Percentiles rank a stretch among this genome's conserved stretches.
phyloP scores from a whole-genome alignment of 495 filamentous ascomycete species.

The Aspergillus funiculosus region DNA sequence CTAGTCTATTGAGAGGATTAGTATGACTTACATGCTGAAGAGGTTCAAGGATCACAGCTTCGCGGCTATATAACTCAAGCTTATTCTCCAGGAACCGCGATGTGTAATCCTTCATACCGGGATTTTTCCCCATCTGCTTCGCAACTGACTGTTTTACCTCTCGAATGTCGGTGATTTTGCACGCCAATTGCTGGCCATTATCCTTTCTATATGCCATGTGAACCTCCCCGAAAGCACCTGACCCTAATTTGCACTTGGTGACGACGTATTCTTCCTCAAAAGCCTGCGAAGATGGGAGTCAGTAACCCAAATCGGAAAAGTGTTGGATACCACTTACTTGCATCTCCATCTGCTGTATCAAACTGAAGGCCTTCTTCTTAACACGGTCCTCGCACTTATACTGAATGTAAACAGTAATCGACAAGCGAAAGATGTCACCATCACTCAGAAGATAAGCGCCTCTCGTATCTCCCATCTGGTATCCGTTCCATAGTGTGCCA shows the following conservation, averaged over 20 bases:
- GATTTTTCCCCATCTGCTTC: constrained; percentile 4
- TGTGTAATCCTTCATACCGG: background rate
- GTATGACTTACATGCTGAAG: constrained; percentile 52
- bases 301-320: background rate
- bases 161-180: constrained; percentile 45
- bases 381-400: constrained; percentile 16
- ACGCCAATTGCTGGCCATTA: constrained; percentile 44
- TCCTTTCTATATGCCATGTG: constrained; percentile 40
- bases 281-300: constrained; percentile 24
- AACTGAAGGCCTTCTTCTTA: constrained; percentile 14
- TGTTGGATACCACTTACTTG: constrained; percentile 19
- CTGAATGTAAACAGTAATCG: constrained; percentile 17
- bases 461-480: constrained; percentile 36
- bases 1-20: too few species aligned
- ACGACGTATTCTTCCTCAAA: constrained; percentile 46
- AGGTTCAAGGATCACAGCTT: constrained; percentile 51
- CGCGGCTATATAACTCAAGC: constrained; percentile 28
- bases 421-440: constrained; percentile 45
- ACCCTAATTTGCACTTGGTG: constrained; percentile 44
- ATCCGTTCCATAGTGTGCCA: constrained; percentile 49
- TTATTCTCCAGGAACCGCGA: constrained; percentile 9
- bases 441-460: constrained; percentile 47
- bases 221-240: constrained; percentile 45
- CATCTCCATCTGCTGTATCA: constrained; percentile 25
- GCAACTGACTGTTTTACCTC: constrained; percentile 5